phyloP scores from a whole-genome alignment of 2,329 filamentous ascomycete genomes.

The Geosmithia morbida region DNA sequence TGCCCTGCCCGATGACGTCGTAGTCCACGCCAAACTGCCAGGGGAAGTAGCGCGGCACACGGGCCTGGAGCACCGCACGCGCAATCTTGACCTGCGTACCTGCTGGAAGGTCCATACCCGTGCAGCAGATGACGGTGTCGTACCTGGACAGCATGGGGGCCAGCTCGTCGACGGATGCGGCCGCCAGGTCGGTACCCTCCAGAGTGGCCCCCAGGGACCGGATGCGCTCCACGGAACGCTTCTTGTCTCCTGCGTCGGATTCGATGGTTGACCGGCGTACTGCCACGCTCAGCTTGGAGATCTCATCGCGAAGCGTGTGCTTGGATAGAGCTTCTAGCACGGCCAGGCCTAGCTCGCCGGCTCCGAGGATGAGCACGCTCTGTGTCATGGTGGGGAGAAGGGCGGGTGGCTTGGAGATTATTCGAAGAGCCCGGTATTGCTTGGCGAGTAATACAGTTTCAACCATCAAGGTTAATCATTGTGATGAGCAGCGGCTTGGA shows the following conservation, averaged over 20 bases:
- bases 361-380: slow-evolving; percentile 44
- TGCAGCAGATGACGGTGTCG: slow-evolving; percentile 43
- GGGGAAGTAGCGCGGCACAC: slow-evolving; percentile 41
- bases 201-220: slow-evolving; percentile 21
- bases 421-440: too few species aligned
- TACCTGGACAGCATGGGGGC: slow-evolving; percentile 26
- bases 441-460: too few species aligned
- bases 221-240: slow-evolving; percentile 16
- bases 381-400: slow-evolving; percentile 4
- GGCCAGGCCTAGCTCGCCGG: slow-evolving; percentile 49
- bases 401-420: too few species aligned
- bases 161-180: slow-evolving; percentile 20
- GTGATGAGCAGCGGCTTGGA: too few species aligned
- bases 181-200: slow-evolving; percentile 28
- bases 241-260: slow-evolving; percentile 20
- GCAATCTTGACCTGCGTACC: slow-evolving; percentile 45
- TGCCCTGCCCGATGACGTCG: slow-evolving; percentile 43
- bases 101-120: slow-evolving; percentile 40
- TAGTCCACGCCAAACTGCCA: slow-evolving; percentile 69
- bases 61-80: slow-evolving; percentile 35
- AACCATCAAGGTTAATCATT: too few species aligned
- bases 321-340: slow-evolving; percentile 34
- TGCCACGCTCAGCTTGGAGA: slow-evolving; percentile 31
- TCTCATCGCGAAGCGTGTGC: slow-evolving; percentile 23
- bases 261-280: slow-evolving; percentile 33